These are phyloP conservation scores for Globisporangium polare DNA, from an alignment of 352 stramenopile genomes.

Conservation along the genomic window DNA sequence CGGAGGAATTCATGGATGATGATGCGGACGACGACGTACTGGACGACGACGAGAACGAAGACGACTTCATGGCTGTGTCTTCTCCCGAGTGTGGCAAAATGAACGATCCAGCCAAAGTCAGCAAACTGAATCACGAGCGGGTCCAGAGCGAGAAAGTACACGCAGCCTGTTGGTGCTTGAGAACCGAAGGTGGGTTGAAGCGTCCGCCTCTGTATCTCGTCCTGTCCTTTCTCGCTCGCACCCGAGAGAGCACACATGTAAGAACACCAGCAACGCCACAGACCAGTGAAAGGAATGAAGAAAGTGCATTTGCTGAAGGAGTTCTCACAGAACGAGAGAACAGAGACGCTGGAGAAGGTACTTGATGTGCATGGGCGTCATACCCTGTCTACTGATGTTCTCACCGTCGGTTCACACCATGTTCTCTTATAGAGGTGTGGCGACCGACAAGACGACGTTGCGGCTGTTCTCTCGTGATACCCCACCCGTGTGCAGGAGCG, in stretches of 20 bases:
- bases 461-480: constrained; percentile 21
- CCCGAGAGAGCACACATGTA: neutral
- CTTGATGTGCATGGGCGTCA: neutral
- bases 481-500: constrained; percentile 12
- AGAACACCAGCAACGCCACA: neutral
- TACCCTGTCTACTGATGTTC: constrained; percentile 7
- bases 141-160: constrained; percentile 2
- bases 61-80: constrained; percentile 11
- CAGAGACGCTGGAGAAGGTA: neutral
- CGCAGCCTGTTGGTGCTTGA: neutral
- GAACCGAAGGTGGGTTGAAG: neutral
- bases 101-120: neutral
- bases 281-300: constrained; percentile 1
- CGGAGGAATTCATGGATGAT: constrained; percentile 12
- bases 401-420: constrained; percentile 11
- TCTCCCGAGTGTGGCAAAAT: neutral
- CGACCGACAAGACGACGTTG: constrained; percentile 8
- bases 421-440: constrained; percentile 11
- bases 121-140: neutral
- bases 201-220: neutral
- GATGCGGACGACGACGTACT: constrained; percentile 13
- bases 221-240: constrained; percentile 1
- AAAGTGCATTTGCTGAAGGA: constrained; percentile 4
- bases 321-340: neutral
- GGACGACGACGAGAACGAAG: constrained; percentile 14